Base-by-base conservation (phyloP, 148 eudicot species). In the Cornus suecica region DNA sequence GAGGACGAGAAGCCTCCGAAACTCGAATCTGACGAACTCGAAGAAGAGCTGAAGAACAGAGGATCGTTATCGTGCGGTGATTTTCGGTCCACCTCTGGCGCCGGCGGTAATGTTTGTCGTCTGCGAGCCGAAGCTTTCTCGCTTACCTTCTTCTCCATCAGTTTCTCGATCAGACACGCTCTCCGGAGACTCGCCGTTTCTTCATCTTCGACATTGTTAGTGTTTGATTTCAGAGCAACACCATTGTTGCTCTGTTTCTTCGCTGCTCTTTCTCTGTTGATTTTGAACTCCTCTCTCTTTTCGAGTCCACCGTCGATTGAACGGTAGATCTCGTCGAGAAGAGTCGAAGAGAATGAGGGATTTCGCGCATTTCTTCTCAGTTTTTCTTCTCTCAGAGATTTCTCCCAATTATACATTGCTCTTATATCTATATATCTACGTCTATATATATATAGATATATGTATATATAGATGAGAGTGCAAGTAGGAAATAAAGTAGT, bases 301-400 rank as follows among this genome's bases (percentile, higher is more conserved):
- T 78, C 79, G 10, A 76, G 31, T 8, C 74, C 78, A 7, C 62
- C 80, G 63, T 87, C 90, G 32, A 85, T 87, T 25, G 92, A 88
- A 41, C 87, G 84, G 83, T 84, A 88, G 81, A 88, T 90, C 78
- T 94, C 85, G 77, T 90, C 87, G 20, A 90, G 89, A 74, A 90
- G 86, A 37, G 85, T 76, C 4, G 98, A 91, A 4, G 98, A 94
- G 78, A 91, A 91, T 51, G 90, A 84, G 22, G 90, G 88, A 68
- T 80, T 85, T 63, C 66, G 70, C 26, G 78, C 75, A 48, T 80
- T 60, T 72, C 77, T 80, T 63, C 75, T 80, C 26, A 48, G 22
- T 51, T 51, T 83, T 9, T 71, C 54, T 56, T 72, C 76, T 70
- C 71, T 80, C 25, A 18, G 27, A 6, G 84, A 68, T 77, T 82